These are phyloP conservation scores for Juglanconis oblonga DNA, from an alignment of 2,329 filamentous ascomycete species.

Conservation along the genomic window DNA sequence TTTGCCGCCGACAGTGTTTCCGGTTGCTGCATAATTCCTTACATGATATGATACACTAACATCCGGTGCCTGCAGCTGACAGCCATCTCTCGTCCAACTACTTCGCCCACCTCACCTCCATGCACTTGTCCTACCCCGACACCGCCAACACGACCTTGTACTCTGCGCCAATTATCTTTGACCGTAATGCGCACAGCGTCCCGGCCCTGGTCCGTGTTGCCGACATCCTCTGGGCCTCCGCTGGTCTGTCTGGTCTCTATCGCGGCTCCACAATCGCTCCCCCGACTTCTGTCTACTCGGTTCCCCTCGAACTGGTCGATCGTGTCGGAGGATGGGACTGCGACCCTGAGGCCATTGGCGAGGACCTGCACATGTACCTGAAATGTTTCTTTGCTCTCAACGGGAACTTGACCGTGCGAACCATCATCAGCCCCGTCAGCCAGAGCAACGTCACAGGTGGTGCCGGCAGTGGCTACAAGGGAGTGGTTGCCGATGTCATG, in stretches of 20 bases:
- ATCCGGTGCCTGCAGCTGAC: slow-evolving; percentile 50
- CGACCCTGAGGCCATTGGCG: slow-evolving; percentile 68
- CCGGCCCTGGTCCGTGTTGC: slow-evolving; percentile 67
- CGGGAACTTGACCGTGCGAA: slow-evolving; percentile 62
- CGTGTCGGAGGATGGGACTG: slow-evolving; percentile 71
- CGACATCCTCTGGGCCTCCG: slow-evolving; percentile 70
- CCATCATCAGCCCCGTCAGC: slow-evolving; percentile 67
- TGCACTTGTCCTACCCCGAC: slow-evolving; percentile 59
- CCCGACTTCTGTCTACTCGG: slow-evolving; percentile 71
- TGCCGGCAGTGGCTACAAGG: slow-evolving; percentile 50
- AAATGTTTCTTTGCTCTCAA: slow-evolving; percentile 76
- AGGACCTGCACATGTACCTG: slow-evolving; percentile 75
- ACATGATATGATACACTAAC: slow-evolving; percentile 29
- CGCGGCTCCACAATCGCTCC: slow-evolving; percentile 61
- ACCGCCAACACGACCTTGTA: slow-evolving; percentile 64
- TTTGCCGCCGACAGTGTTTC: slow-evolving; percentile 2
- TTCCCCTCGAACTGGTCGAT: slow-evolving; percentile 65
- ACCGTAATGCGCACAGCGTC: slow-evolving; percentile 68
- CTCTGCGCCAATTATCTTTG: slow-evolving; percentile 69
- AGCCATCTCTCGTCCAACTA: slow-evolving; percentile 68
- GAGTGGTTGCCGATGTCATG: slow-evolving; percentile 54
- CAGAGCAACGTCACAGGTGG: slow-evolving; percentile 69
- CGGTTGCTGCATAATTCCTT: slow-evolving; percentile 16
- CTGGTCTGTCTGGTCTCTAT: slow-evolving; percentile 68
- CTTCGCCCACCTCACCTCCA: slow-evolving; percentile 61